A percentile compares a stretch with the other conserved stretches of the same genome.
phyloP scores from a whole-genome alignment of 345 rosid species.

The Hirschfeldia incana region DNA sequence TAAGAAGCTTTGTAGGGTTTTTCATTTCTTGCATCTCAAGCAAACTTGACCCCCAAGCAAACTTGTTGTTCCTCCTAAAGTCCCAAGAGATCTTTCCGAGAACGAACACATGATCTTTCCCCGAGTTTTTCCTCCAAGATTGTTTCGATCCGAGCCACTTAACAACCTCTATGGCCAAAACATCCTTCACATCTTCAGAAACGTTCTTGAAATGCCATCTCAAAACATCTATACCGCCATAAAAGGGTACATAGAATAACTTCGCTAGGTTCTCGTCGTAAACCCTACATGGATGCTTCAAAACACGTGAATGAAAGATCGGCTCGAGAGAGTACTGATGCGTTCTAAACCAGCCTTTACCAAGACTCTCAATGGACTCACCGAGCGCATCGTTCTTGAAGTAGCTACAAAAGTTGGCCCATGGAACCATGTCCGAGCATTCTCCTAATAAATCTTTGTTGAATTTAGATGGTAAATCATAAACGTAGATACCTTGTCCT shows the following conservation, averaged over 20 bases:
- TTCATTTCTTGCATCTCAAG: constrained; percentile 72
- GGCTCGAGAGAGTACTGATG: constrained; percentile 81
- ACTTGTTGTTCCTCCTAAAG: constrained; percentile 57
- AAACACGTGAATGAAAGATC: constrained; percentile 65
- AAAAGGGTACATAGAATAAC: constrained; percentile 81
- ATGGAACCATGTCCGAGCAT: constrained; percentile 77
- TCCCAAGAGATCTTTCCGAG: constrained; percentile 89
- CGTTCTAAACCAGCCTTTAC: constrained; percentile 64
- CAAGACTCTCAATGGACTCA: constrained; percentile 56
- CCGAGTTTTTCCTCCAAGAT: constrained; percentile 57
- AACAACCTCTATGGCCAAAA: constrained; percentile 52
- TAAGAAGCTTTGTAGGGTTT: constrained; percentile 74
- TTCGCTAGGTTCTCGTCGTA: constrained; percentile 59
- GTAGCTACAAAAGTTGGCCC: constrained; percentile 63
- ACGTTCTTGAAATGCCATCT: constrained; percentile 94
- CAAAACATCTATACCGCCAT: constrained; percentile 75
- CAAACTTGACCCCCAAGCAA: constrained; percentile 73
- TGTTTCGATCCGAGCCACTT: constrained; percentile 66
- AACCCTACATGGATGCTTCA: constrained; percentile 85
- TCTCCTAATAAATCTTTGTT: constrained; percentile 72
- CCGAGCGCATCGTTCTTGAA: constrained; percentile 66
- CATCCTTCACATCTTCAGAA: constrained; percentile 65
- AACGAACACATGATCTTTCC: constrained; percentile 88
- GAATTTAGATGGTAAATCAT: constrained; percentile 77
- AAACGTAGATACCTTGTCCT: constrained; percentile 65